Percentiles rank a stretch among this genome's conserved stretches.
phyloP scores from a whole-genome alignment of 192 early-diverging fungal genomes.

The Backusella macrospora region DNA sequence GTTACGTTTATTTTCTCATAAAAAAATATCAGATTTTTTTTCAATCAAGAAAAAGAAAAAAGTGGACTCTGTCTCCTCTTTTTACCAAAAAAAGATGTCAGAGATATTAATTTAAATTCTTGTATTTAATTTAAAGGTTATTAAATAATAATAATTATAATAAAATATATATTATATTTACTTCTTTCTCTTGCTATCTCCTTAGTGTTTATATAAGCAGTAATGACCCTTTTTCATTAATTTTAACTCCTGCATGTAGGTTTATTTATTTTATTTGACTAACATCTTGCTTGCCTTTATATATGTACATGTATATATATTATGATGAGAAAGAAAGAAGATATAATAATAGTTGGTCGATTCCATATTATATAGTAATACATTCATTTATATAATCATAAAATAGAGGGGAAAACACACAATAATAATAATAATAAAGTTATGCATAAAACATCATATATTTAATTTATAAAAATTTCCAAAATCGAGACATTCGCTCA shows the following conservation, averaged over 20 bases:
- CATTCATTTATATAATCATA: too few relatives aligned
- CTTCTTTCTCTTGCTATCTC: neutral
- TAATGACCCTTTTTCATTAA: neutral
- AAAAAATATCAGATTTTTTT: neutral
- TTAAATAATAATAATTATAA: neutral
- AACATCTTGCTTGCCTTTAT: too few relatives aligned
- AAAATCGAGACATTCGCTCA: slow-evolving; percentile 67
- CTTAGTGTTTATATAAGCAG: neutral
- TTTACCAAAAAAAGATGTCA: slow-evolving; percentile 13
- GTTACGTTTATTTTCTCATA: slow-evolving; percentile 3
- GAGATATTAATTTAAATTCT: neutral
- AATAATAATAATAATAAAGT: too few relatives aligned
- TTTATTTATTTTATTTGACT: too few relatives aligned
- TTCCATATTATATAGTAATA: too few relatives aligned
- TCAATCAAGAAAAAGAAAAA: neutral
- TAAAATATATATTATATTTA: neutral
- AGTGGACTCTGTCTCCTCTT: neutral
- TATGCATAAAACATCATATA: neutral
- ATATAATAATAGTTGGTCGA: too few relatives aligned
- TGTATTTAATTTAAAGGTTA: neutral
- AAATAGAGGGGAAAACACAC: too few relatives aligned
- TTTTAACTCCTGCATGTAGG: too few relatives aligned
- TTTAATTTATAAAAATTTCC: slow-evolving; percentile 54
- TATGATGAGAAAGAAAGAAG: too few relatives aligned
- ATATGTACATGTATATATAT: too few relatives aligned